Percentiles rank a stretch among this genome's conserved stretches.
These are phyloP conservation scores for Mycena indigotica DNA, from an alignment of 768 basidiomycete genomes.

Conservation along the genomic window DNA sequence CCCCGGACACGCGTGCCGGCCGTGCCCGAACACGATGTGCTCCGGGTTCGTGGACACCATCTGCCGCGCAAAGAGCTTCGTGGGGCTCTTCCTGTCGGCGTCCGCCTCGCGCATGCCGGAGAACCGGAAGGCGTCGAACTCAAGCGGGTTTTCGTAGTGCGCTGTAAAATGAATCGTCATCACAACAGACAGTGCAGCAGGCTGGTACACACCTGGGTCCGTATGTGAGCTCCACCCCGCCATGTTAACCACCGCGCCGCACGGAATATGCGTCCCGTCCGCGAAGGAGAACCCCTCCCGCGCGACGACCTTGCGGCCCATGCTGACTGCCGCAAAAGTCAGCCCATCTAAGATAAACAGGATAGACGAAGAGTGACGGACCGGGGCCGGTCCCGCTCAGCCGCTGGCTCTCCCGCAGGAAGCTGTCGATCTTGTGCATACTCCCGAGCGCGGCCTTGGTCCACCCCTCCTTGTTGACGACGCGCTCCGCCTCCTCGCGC, in stretches of 20 bases:
- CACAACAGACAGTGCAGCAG: background rate
- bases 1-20: background rate
- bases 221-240: background rate
- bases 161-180: background rate
- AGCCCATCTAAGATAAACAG: background rate
- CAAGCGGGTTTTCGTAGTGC: background rate
- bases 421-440: slow-evolving; percentile 28
- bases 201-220: background rate
- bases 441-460: slow-evolving; percentile 39
- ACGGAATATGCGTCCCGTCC: slow-evolving; percentile 37
- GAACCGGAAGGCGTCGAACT: background rate
- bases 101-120: background rate
- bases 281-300: slow-evolving; percentile 35
- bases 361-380: background rate
- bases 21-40: background rate
- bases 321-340: slow-evolving; percentile 5
- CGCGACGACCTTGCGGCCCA: slow-evolving; percentile 31
- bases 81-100: background rate
- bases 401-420: slow-evolving; percentile 28
- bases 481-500: slow-evolving; percentile 35
- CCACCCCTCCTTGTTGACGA: slow-evolving; percentile 38
- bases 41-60: background rate
- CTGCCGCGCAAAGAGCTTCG: background rate
- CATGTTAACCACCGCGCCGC: slow-evolving; percentile 29
- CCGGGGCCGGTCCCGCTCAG: slow-evolving; percentile 2